Percentiles rank a stretch among this genome's conserved stretches.
Evolutionary conservation across 345 rosid genomes (phyloP).

Genomic region (Salix suchowensis): DNA sequence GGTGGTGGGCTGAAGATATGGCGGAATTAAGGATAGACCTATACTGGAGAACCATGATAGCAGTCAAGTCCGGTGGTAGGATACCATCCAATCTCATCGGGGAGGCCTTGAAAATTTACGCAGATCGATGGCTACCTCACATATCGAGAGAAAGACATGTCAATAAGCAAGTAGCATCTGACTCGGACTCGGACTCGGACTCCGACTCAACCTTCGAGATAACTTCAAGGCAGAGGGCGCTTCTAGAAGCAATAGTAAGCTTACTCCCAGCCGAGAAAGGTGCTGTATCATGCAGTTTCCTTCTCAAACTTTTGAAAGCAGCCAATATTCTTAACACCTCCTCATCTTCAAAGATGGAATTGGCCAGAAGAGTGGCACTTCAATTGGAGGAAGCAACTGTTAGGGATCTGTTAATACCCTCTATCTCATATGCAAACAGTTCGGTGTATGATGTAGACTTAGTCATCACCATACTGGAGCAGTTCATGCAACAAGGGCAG

Average conservation of each 20-base stretch:
- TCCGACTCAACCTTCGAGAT: slow-evolving; percentile 55
- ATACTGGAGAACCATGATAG: slow-evolving; percentile 89
- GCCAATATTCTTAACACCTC: slow-evolving; percentile 69
- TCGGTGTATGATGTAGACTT: slow-evolving; percentile 71
- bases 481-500: slow-evolving; percentile 80
- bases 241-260: slow-evolving; percentile 80
- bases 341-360: slow-evolving; percentile 62
- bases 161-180: slow-evolving; percentile 39
- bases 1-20: slow-evolving; percentile 98
- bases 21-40: slow-evolving; percentile 86
- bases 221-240: slow-evolving; percentile 59
- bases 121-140: slow-evolving; percentile 76
- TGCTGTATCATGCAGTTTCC: slow-evolving; percentile 71
- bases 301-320: slow-evolving; percentile 84
- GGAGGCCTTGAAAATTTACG: slow-evolving; percentile 79
- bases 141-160: slow-evolving; percentile 43
- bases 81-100: slow-evolving; percentile 62
- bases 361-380: slow-evolving; percentile 74
- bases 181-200: slow-evolving; percentile 79
- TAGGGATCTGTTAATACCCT: slow-evolving; percentile 74
- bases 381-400: slow-evolving; percentile 88
- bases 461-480: slow-evolving; percentile 69
- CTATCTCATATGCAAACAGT: slow-evolving; percentile 37
- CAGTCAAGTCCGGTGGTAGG: slow-evolving; percentile 75
- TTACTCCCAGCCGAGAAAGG: slow-evolving; percentile 81